These are phyloP conservation scores for Talaromyces marneffei DNA, from an alignment of 2,329 filamentous ascomycete genomes.

Conservation along the genomic window DNA sequence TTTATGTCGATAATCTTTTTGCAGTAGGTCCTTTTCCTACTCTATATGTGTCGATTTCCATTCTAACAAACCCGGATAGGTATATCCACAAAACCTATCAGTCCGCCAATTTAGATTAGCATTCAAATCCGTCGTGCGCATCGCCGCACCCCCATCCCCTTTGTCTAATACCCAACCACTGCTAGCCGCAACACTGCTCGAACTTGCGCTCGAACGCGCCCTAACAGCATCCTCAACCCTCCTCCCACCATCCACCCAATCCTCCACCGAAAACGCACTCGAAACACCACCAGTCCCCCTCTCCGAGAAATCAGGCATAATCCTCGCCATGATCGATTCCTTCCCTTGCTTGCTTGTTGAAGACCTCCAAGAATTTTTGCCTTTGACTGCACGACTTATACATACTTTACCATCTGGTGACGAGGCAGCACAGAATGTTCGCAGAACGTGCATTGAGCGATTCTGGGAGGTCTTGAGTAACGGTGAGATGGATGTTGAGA, in stretches of 20 bases:
- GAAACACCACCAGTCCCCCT: conserved; percentile 24
- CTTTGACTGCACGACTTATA: conserved; percentile 62
- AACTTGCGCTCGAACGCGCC: conserved; percentile 66
- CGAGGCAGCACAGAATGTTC: conserved; percentile 50
- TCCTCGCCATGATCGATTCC: conserved; percentile 71
- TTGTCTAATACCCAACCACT: conserved; percentile 67
- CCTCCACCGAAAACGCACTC: conserved; percentile 28
- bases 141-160: conserved; percentile 72
- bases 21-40: conserved; percentile 35
- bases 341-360: conserved; percentile 66
- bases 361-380: conserved; percentile 74
- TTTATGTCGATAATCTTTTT: conserved; percentile 78
- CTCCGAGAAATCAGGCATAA: conserved; percentile 72
- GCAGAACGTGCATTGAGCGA: conserved; percentile 60
- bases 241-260: conserved; percentile 38
- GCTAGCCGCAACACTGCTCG: conserved; percentile 72
- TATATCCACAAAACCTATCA: conserved; percentile 73
- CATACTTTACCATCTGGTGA: conserved; percentile 46
- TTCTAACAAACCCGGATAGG: conserved; percentile 28
- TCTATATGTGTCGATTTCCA: not conserved
- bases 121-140: conserved; percentile 76
- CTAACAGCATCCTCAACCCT: conserved; percentile 49
- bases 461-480: conserved; percentile 74
- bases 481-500: conserved; percentile 84
- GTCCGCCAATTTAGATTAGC: conserved; percentile 82